A percentile compares a stretch with the other conserved stretches of the same genome.
Conservation (phyloP, 2,329 filamentous ascomycete species). For the Nigrospora sphaerica region DNA sequence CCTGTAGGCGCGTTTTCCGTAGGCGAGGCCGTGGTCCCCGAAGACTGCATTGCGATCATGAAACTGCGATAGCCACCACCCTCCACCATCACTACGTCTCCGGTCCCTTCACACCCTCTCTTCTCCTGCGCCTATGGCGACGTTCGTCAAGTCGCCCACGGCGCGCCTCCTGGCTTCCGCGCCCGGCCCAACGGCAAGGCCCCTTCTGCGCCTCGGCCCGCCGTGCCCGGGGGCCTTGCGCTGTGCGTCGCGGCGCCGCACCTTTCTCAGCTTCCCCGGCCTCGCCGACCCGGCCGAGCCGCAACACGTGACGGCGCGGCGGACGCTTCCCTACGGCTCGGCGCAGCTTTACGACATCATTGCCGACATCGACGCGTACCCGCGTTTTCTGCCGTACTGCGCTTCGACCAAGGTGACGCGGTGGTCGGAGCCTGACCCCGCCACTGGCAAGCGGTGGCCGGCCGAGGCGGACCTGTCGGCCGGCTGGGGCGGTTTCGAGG, state of each 20-base stretch:
- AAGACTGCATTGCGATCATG: too few species aligned
- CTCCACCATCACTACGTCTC: too few species aligned
- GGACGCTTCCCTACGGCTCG: constrained; percentile 69
- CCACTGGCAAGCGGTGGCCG: constrained; percentile 48
- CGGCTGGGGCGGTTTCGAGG: constrained; percentile 77
- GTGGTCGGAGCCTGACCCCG: constrained; percentile 48
- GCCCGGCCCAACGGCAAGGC: too few species aligned
- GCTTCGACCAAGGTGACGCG: constrained; percentile 67
- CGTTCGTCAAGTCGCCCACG: too few species aligned
- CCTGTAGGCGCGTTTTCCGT: too few species aligned
- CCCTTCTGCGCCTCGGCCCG: too few species aligned
- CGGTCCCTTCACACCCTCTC: too few species aligned
- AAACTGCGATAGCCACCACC: too few species aligned
- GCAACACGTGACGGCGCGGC: constrained; percentile 65
- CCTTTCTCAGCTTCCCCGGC: constrained; percentile 5
- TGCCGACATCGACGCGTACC: constrained; percentile 81
- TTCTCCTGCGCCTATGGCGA: too few species aligned
- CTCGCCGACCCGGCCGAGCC: constrained; percentile 8
- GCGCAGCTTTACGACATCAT: constrained; percentile 74
- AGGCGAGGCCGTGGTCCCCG: too few species aligned
- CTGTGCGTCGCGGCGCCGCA: not conserved
- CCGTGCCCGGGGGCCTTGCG: too few species aligned
- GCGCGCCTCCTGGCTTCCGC: too few species aligned
- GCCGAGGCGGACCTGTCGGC: constrained; percentile 71
- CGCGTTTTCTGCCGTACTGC: constrained; percentile 87